Conservation (phyloP, 2,329 filamentous ascomycete species). For the Alternaria conjuncta region DNA sequence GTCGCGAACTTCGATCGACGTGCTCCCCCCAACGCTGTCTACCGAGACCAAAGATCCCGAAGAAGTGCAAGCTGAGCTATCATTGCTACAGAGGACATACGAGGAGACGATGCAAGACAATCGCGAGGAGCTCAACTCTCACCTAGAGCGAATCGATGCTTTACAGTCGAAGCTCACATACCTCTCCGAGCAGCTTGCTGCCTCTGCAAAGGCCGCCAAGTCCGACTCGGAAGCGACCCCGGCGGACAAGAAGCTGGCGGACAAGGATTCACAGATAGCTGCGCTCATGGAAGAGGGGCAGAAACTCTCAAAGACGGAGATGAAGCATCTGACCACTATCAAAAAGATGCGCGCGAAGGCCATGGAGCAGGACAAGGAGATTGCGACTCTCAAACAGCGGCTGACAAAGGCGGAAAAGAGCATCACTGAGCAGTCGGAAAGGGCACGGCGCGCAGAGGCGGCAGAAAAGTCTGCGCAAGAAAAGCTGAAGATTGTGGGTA, state of each 20-base stretch:
- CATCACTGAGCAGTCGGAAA: conserved; percentile 65
- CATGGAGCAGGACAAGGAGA: conserved; percentile 59
- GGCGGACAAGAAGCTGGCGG: conserved; percentile 78
- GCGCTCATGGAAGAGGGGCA: conserved; percentile 91
- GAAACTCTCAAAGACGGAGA: conserved; percentile 82
- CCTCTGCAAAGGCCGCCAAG: conserved; percentile 74
- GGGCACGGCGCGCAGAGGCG: conserved; percentile 66
- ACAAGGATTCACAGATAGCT: conserved; percentile 90
- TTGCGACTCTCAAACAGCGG: conserved; percentile 62
- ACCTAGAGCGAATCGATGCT: conserved; percentile 89
- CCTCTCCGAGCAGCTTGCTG: conserved; percentile 78
- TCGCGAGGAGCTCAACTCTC: conserved; percentile 81
- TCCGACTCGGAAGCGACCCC: conserved; percentile 31
- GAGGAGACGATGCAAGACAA: conserved; percentile 63
- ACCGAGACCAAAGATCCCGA: conserved; percentile 30
- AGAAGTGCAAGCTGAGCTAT: conserved; percentile 53
- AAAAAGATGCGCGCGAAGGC: conserved; percentile 73
- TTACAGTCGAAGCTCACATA: conserved; percentile 91
- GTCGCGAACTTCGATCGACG: conserved; percentile 41
- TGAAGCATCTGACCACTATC: conserved; percentile 81
- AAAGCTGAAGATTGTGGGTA: conserved; percentile 59
- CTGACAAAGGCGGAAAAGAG: conserved; percentile 70
- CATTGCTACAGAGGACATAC: conserved; percentile 58
- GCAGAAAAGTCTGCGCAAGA: conserved; percentile 63
- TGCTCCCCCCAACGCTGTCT: conserved; percentile 44